Percentiles rank a stretch among this genome's conserved stretches.
These are phyloP conservation scores for Herpetomonas tarakana DNA, from an alignment of 208 protist species.

Conservation along the genomic window DNA sequence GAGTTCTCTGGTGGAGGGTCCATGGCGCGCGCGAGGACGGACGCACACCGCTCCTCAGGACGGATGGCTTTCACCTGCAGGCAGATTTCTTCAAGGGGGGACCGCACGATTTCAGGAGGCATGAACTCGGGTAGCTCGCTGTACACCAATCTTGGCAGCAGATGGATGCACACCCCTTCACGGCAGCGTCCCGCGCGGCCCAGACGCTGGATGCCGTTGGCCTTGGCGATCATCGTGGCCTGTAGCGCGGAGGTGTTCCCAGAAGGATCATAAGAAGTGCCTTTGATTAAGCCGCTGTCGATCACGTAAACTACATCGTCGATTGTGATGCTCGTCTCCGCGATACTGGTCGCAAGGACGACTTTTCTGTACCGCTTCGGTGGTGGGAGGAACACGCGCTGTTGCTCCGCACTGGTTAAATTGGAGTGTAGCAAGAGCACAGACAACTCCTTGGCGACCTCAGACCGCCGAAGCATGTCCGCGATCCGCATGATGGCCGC, in stretches of 20 bases:
- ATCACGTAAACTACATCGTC: slow-evolving; percentile 95
- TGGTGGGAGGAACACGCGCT: slow-evolving; percentile 87
- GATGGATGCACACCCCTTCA: slow-evolving; percentile 76
- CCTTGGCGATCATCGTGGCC: slow-evolving; percentile 76
- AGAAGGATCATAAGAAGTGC: slow-evolving; percentile 77
- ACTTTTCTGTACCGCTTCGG: slow-evolving; percentile 85
- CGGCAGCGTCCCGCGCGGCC: slow-evolving; percentile 92
- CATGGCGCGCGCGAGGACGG: slow-evolving; percentile 77
- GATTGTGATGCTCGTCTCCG: slow-evolving; percentile 97
- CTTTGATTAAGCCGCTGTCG: slow-evolving; percentile 94
- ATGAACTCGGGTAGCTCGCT: slow-evolving; percentile 89
- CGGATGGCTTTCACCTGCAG: slow-evolving; percentile 86
- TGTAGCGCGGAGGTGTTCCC: slow-evolving; percentile 78
- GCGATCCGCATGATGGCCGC: slow-evolving; percentile 76
- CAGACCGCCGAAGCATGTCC: slow-evolving; percentile 43
- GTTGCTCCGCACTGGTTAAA: slow-evolving; percentile 87
- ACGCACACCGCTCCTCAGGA: slow-evolving; percentile 65
- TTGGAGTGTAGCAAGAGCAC: slow-evolving; percentile 89
- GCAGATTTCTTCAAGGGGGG: slow-evolving; percentile 85
- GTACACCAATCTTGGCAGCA: slow-evolving; percentile 72
- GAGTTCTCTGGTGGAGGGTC: slow-evolving; percentile 57
- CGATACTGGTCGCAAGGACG: slow-evolving; percentile 96
- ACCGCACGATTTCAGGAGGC: slow-evolving; percentile 90
- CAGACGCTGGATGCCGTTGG: slow-evolving; percentile 84
- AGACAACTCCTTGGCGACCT: slow-evolving; percentile 47